Conservation (phyloP, 1,284 basidiomycete species). For the Ceratobasidium sp. region DNA sequence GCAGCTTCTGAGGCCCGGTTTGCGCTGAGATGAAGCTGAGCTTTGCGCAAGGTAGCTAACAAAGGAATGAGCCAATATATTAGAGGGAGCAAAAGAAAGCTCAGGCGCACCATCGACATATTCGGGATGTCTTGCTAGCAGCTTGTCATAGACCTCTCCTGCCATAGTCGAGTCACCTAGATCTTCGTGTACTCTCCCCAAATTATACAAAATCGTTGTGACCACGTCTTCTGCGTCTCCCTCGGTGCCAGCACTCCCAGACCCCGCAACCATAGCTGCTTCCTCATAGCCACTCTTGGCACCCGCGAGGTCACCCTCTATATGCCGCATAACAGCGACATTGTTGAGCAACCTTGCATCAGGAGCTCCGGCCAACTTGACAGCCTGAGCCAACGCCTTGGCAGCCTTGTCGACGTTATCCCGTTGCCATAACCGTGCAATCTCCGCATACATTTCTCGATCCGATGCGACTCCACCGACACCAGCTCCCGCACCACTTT, state of each 20-base stretch:
- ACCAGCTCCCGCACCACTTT: slow-evolving; percentile 50
- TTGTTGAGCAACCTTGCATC: slow-evolving; percentile 85
- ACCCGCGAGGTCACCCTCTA: slow-evolving; percentile 70
- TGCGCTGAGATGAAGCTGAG: slow-evolving; percentile 74
- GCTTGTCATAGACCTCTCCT: slow-evolving; percentile 84
- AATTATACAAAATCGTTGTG: slow-evolving; percentile 87
- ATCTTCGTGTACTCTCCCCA: slow-evolving; percentile 89
- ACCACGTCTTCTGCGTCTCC: slow-evolving; percentile 67
- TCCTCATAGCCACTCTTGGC: slow-evolving; percentile 72
- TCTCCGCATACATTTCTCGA: slow-evolving; percentile 84
- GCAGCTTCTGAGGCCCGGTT: slow-evolving; percentile 84
- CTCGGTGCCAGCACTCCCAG: slow-evolving; percentile 54
- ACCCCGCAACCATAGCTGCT: slow-evolving; percentile 68
- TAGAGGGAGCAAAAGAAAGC: background rate
- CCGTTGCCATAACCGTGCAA: slow-evolving; percentile 86
- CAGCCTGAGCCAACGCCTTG: slow-evolving; percentile 77
- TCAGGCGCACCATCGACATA: slow-evolving; percentile 84
- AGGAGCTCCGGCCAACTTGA: slow-evolving; percentile 62
- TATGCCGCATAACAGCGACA: slow-evolving; percentile 78
- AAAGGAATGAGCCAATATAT: slow-evolving; percentile 35
- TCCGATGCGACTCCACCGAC: slow-evolving; percentile 57
- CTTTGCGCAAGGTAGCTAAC: slow-evolving; percentile 88
- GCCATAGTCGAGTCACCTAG: slow-evolving; percentile 75
- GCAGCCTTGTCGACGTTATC: slow-evolving; percentile 79
- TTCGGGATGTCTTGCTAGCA: slow-evolving; percentile 87